These are phyloP conservation scores for Aegilops speltoides DNA, from an alignment of 176 grass and related monocot genomes.

Conservation along the genomic window DNA sequence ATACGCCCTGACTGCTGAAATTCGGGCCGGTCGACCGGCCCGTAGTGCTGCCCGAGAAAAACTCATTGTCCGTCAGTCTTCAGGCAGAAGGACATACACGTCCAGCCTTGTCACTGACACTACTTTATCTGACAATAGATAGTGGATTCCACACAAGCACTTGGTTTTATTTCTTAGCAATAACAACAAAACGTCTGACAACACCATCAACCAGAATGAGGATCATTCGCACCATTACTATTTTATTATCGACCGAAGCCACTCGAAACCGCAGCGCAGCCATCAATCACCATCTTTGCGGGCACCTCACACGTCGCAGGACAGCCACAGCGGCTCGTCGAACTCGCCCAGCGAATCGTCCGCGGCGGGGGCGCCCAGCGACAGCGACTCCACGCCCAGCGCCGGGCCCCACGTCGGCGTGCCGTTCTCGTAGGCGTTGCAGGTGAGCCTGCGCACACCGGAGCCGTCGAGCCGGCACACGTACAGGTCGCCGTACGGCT, in stretches of 20 bases:
- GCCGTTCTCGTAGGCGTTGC: conserved; percentile 85
- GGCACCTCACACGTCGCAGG: conserved; percentile 36
- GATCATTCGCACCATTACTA: neutral
- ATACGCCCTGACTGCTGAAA: too few species aligned
- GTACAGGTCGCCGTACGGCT: conserved; percentile 89
- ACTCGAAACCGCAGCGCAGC: neutral
- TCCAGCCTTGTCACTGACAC: neutral
- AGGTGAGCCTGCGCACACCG: conserved; percentile 57
- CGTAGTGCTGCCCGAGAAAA: too few species aligned
- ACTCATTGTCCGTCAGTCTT: neutral
- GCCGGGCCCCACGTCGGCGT: conserved; percentile 59
- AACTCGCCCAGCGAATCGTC: conserved; percentile 62
- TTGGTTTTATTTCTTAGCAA: neutral
- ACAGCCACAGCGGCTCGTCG: conserved; percentile 74
- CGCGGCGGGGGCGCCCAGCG: conserved; percentile 24
- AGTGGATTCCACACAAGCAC: conserved; percentile 1
- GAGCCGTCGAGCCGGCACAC: conserved; percentile 69
- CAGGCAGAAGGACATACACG: neutral
- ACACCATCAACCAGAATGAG: neutral
- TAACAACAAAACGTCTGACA: neutral
- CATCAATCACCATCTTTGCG: neutral
- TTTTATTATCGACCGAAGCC: neutral
- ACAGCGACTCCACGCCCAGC: conserved; percentile 9
- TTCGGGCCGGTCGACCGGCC: too few species aligned
- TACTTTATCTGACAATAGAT: neutral